These are phyloP conservation scores for Rhizoclosmatium globosum DNA, from an alignment of 192 early-diverging fungal species.

Conservation along the genomic window DNA sequence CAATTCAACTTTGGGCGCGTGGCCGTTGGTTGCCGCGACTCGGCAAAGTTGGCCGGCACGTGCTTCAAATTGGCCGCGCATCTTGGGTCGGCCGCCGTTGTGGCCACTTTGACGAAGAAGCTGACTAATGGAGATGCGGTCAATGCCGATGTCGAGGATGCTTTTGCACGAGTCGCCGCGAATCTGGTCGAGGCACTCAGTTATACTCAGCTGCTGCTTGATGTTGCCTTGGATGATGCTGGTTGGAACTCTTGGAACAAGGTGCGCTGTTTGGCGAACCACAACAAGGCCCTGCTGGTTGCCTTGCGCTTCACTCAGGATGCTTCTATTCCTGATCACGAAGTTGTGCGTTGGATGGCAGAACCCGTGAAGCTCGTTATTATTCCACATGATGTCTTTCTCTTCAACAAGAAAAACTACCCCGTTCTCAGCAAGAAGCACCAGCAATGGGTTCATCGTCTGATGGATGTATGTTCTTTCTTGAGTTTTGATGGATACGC, in stretches of 20 bases:
- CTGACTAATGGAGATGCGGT: conserved; percentile 52
- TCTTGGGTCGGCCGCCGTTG: conserved; percentile 67
- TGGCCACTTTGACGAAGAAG: no score
- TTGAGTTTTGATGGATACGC: no score
- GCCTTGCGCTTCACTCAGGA: conserved; percentile 41
- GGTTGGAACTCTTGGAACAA: conserved; percentile 86
- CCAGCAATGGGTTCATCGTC: conserved; percentile 70
- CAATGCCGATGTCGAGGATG: conserved; percentile 56
- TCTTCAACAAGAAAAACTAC: conserved; percentile 81
- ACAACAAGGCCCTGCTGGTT: conserved; percentile 69
- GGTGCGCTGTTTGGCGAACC: conserved; percentile 74
- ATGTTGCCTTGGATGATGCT: conserved; percentile 51
- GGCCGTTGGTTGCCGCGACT: conserved; percentile 15
- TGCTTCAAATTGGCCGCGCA: conserved; percentile 76
- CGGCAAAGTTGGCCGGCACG: conserved; percentile 41
- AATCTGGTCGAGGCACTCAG: conserved; percentile 40
- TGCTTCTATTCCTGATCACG: background rate
- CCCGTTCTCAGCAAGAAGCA: conserved; percentile 86
- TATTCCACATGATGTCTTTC: conserved; percentile 76
- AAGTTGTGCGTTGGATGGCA: conserved; percentile 78
- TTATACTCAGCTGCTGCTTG: conserved; percentile 57
- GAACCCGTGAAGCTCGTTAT: conserved; percentile 87
- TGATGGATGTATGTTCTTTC: conserved; percentile 50
- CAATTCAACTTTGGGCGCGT: conserved; percentile 38
- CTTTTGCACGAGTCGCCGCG: conserved; percentile 64